These are phyloP conservation scores for Spathaspora hagerdaliae DNA, from an alignment of 805 yeast genomes.

Conservation along the genomic window DNA sequence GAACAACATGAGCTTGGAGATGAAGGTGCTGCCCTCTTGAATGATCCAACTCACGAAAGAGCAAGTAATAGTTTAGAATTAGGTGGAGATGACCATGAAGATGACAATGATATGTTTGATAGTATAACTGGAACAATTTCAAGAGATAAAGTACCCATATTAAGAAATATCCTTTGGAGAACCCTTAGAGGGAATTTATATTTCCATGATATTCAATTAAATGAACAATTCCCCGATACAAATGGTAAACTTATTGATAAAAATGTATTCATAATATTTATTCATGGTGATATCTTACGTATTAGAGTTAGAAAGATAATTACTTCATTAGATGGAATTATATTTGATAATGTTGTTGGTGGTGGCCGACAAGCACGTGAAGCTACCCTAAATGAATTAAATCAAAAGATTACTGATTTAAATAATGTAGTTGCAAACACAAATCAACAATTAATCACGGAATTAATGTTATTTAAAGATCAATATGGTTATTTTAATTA, in stretches of 20 bases:
- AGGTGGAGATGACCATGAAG: slow-evolving; percentile 15
- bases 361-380: slow-evolving; percentile 24
- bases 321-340: slow-evolving; percentile 34
- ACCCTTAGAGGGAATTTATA: slow-evolving; percentile 39
- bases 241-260: slow-evolving; percentile 18
- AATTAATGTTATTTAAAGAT: slow-evolving; percentile 34
- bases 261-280: slow-evolving; percentile 34
- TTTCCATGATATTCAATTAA: slow-evolving; percentile 36
- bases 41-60: slow-evolving; percentile 13
- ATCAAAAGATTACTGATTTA: slow-evolving; percentile 28
- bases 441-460: slow-evolving; percentile 32
- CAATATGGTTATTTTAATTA: slow-evolving; percentile 27
- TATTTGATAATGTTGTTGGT: slow-evolving; percentile 35
- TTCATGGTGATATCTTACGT: slow-evolving; percentile 37
- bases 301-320: slow-evolving; percentile 32
- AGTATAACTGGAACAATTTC: slow-evolving; percentile 34
- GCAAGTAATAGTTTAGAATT: slow-evolving; percentile 18
- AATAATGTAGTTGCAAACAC: slow-evolving; percentile 30
- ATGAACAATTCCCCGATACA: slow-evolving; percentile 13
- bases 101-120: slow-evolving; percentile 20
- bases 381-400: slow-evolving; percentile 27
- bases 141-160: slow-evolving; percentile 30
- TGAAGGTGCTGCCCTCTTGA: slow-evolving; percentile 27
- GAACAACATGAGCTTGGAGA: slow-evolving; percentile 1
- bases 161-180: slow-evolving; percentile 41